These are phyloP conservation scores for Cryptosporidium ubiquitum DNA, from an alignment of 169 alveolate species.

Conservation along the genomic window DNA sequence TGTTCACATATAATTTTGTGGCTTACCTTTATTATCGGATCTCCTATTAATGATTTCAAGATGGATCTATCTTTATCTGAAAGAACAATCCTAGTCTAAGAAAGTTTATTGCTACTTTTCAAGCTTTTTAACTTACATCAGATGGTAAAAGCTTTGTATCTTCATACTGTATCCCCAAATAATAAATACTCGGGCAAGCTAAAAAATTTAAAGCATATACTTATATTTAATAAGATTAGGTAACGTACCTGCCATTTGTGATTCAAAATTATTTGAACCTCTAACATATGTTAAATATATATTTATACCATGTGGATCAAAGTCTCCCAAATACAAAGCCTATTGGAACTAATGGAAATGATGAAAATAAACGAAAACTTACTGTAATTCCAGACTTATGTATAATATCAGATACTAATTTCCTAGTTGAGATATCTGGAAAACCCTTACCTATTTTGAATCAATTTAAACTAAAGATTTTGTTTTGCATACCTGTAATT, in stretches of 20 bases:
- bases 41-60: constrained; percentile 7
- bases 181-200: constrained; percentile 62
- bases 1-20: neutral
- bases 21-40: constrained; percentile 43
- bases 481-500: constrained; percentile 44
- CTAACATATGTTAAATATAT: constrained; percentile 58
- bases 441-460: constrained; percentile 53
- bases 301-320: constrained; percentile 69
- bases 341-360: neutral
- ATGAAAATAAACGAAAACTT: neutral
- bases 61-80: constrained; percentile 38
- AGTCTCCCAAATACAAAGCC: constrained; percentile 61
- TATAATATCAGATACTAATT: constrained; percentile 24
- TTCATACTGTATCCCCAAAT: constrained; percentile 54
- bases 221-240: neutral
- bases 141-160: constrained; percentile 17
- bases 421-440: constrained; percentile 68
- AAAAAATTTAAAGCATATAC: neutral
- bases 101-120: neutral
- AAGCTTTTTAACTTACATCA: constrained; percentile 27
- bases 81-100: constrained; percentile 39
- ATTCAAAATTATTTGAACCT: constrained; percentile 54
- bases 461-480: neutral
- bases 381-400: constrained; percentile 13
- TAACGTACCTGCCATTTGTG: constrained; percentile 55